phyloP scores from a whole-genome alignment of 441 rosid genomes.

The Syzygium malaccense region DNA sequence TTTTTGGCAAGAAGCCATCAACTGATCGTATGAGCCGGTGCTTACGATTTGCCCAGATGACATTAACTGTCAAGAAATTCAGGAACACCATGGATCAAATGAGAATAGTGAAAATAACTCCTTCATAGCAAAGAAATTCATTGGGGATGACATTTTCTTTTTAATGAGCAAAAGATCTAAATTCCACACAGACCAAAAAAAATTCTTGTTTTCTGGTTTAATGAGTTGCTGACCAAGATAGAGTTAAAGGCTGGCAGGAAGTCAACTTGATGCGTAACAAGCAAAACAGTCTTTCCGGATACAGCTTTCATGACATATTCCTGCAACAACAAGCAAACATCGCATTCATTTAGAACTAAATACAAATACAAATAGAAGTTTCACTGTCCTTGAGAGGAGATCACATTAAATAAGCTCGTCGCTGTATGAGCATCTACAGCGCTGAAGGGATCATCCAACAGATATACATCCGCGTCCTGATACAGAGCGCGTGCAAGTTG shows the following conservation, averaged over 20 bases:
- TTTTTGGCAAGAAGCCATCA: slow-evolving; percentile 5
- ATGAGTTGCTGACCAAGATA: slow-evolving; percentile 27
- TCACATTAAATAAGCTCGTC: slow-evolving; percentile 31
- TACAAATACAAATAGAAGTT: not conserved
- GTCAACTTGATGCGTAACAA: slow-evolving; percentile 57
- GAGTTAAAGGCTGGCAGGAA: slow-evolving; percentile 39
- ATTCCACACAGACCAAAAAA: not conserved
- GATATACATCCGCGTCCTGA: slow-evolving; percentile 42
- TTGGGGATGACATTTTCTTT: not conserved
- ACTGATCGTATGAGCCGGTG: not conserved
- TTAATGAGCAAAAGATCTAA: not conserved
- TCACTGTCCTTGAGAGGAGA: not conserved
- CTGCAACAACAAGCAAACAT: slow-evolving; percentile 13
- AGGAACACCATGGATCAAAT: not conserved
- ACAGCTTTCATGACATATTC: slow-evolving; percentile 38
- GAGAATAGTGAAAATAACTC: not conserved
- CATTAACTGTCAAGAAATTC: not conserved
- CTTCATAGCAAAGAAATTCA: not conserved
- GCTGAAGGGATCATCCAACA: slow-evolving; percentile 59
- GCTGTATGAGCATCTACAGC: slow-evolving; percentile 55
- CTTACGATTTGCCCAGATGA: not conserved
- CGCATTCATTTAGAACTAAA: not conserved
- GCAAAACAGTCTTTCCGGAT: slow-evolving; percentile 33
- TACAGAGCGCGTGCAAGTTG: slow-evolving; percentile 51
- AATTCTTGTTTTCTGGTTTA: not conserved